Base-by-base conservation (phyloP, 345 rosid species). In the Salix caprea region DNA sequence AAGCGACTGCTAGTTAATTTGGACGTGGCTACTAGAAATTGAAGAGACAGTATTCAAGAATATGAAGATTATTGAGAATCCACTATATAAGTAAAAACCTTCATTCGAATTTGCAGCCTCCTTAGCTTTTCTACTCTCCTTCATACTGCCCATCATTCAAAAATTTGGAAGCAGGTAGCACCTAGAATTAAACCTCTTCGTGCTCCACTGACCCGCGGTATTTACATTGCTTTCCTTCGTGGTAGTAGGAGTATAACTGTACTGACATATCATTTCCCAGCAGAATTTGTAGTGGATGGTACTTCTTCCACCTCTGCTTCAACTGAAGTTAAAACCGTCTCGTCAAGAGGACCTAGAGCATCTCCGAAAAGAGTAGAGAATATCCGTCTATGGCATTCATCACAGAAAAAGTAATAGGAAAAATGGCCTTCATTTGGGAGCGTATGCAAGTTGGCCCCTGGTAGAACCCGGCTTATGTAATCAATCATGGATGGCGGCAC, bases 361-460 rank as follows among this genome's bases (percentile, higher is more conserved):
- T 81, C 82, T 82, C 93, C 96, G 54, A 90, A 93, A 46, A 95
- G 86, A 34, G 91, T 67, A 14, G 91, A 89, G 83, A 95, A 84
- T 40, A 95, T 85, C 73, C 85, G 86, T 62, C 90, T 77, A 75
- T 95, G 99, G 79, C 99, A 95, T 52, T 87, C 91, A 28, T 91
- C 91, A 19, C 98, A 95, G 80, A 93, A 84, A 76, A 78, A 91
- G 81, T 90, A 91, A 82, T 81, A 93, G 4, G 99, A 95, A 74
- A 89, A 91, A 76, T 95, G 99, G 50, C 99, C 97, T 84, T 95
- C 98, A 26, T 82, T 81, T 52, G 92, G 92, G 70, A 91, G 90
- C 82, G 78, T 88, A 75, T 91, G 93, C 65, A 90, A 75, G 32
- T 72, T 79, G 32, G 91, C 97, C 64, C 80, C 84, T 14, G 94